Evolutionary conservation across 2,329 filamentous ascomycete species (phyloP).

Genomic region (Metarhizium robertsii): DNA sequence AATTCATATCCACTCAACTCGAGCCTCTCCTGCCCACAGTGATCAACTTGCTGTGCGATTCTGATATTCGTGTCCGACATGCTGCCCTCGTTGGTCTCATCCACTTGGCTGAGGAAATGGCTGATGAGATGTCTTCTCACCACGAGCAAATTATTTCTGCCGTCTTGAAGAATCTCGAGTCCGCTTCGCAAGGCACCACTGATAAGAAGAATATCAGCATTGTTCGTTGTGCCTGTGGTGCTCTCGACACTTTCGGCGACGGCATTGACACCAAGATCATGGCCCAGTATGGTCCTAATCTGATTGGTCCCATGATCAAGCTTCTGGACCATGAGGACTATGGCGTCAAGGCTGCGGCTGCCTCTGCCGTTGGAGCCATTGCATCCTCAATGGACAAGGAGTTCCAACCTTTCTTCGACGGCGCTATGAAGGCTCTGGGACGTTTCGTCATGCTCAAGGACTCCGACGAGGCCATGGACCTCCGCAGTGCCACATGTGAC

Average conservation of each 20-base stretch:
- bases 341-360: conserved; percentile 82
- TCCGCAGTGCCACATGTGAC: conserved; percentile 84
- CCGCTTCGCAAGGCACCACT: conserved; percentile 58
- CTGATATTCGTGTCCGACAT: conserved; percentile 75
- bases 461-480: conserved; percentile 78
- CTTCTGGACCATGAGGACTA: conserved; percentile 78
- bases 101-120: conserved; percentile 84
- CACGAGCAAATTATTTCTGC: conserved; percentile 78
- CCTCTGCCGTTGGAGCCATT: conserved; percentile 83
- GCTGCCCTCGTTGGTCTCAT: conserved; percentile 82
- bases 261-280: conserved; percentile 73
- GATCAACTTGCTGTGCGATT: conserved; percentile 72
- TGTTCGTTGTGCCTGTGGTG: conserved; percentile 81
- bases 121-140: conserved; percentile 78
- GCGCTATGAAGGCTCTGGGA: conserved; percentile 83
- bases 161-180: conserved; percentile 80
- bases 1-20: conserved; percentile 93
- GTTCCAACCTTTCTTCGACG: conserved; percentile 86
- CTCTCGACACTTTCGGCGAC: conserved; percentile 84
- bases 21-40: conserved; percentile 77
- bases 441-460: conserved; percentile 80
- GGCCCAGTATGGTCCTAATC: conserved; percentile 68
- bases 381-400: conserved; percentile 73
- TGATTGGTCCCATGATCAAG: conserved; percentile 76
- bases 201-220: conserved; percentile 75